Base-by-base conservation (phyloP, 495 filamentous ascomycete genomes). In the Podospora sp. region DNA sequence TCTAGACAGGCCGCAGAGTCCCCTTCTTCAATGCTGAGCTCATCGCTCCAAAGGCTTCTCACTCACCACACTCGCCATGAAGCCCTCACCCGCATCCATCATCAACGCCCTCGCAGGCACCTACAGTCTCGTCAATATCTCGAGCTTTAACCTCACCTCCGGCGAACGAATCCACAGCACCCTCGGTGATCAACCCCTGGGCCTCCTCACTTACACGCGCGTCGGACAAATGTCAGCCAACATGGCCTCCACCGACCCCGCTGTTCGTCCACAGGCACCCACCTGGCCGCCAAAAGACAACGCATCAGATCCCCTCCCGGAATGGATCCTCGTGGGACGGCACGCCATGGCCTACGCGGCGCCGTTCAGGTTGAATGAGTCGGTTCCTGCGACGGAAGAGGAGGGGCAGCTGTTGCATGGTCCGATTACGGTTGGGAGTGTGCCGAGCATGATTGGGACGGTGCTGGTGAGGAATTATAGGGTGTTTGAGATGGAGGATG, bases 151-250 rank as follows among this genome's bases (percentile, higher is more conserved):
- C 29, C 29, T 33, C 29, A 8, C 29, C 29, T 33, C 29, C 29
- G 8, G 8, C 29, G 8, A 3, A 33, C 29, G 4, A 3, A 33
- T 33, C 29, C 8, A 4, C 29, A 33, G 29, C 29, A 33, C 57
- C 16, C 29, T 33, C 25, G 62, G 62, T 25, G 8, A 12, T 14
- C 18, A 20, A 22, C 53, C 53, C 11, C 7, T 22, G 5, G 63
- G 63, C 3, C 1, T 65, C 5, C n/a, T 65, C 16, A 65, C 53
- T 6, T 65, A 65, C 63, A 65, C 63, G 5, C 52, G 20, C 0
- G 36, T 16, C 27, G 63, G 63, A 18, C 59, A 50, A 33, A 59
- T 65, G 52, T 65, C 63, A 22, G 63, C 63, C 12, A 65, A 58
- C 27, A 58, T 50, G 21, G 53, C 53, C 11, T 8, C 52, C 11